Conservation (phyloP, 2,329 filamentous ascomycete species). For the Harringtonia aguacate region DNA sequence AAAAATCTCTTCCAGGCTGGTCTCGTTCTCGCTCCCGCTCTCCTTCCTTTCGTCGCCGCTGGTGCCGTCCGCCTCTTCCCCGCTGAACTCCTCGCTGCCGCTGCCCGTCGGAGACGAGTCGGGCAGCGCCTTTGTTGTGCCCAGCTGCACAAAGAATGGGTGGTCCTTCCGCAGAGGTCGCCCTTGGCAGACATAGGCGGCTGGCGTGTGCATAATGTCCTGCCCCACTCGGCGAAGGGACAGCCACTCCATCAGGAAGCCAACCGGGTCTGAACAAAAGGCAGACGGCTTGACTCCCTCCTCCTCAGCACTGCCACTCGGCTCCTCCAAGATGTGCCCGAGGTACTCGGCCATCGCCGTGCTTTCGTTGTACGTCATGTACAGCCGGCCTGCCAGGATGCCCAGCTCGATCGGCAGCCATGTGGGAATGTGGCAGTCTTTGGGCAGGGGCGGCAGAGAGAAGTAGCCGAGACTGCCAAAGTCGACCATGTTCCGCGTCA, state of each 20-base stretch:
- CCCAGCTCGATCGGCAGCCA: slow-evolving; percentile 51
- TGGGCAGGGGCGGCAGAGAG: slow-evolving; percentile 34
- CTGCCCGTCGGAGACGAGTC: too few species aligned
- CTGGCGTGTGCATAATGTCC: slow-evolving; percentile 46
- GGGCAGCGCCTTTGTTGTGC: too few species aligned
- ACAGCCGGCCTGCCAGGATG: slow-evolving; percentile 49
- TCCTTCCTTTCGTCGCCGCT: too few species aligned
- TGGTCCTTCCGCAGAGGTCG: slow-evolving; percentile 35
- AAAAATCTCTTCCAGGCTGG: too few species aligned
- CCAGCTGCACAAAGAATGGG: slow-evolving; percentile 33
- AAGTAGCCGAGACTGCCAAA: slow-evolving; percentile 47
- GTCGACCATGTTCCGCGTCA: slow-evolving; percentile 47
- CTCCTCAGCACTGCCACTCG: background rate
- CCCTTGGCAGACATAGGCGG: slow-evolving; percentile 44
- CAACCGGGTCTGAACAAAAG: slow-evolving; percentile 23
- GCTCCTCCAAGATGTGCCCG: slow-evolving; percentile 15
- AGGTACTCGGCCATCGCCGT: slow-evolving; percentile 20
- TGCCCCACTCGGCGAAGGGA: slow-evolving; percentile 41
- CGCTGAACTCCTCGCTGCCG: too few species aligned
- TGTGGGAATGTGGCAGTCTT: slow-evolving; percentile 27
- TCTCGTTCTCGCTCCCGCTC: too few species aligned
- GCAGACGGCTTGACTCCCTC: background rate
- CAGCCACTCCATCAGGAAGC: slow-evolving; percentile 48
- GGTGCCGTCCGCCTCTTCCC: too few species aligned
- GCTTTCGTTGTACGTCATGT: slow-evolving; percentile 42